Percentiles rank a stretch among this genome's conserved stretches.
Evolutionary conservation across 148 eudicot species (phyloP).

Genomic region (Bassia scoparia): DNA sequence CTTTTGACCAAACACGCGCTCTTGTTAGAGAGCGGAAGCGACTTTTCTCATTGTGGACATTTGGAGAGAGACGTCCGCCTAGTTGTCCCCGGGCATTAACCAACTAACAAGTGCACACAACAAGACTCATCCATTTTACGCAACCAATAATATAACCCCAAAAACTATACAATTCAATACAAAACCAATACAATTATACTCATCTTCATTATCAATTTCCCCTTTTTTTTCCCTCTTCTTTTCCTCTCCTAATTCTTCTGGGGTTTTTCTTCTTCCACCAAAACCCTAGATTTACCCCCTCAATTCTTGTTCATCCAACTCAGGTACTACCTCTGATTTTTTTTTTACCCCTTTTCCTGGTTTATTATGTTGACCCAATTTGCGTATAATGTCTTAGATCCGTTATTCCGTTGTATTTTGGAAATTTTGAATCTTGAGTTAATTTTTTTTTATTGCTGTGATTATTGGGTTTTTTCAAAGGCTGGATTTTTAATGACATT

Average conservation of each 20-base stretch:
- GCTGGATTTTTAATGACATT: background rate
- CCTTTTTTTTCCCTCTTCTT: background rate
- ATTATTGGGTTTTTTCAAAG: background rate
- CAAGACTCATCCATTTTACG: conserved; percentile 10
- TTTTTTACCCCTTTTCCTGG: background rate
- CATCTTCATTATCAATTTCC: background rate
- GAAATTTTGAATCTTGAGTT: conserved; percentile 14
- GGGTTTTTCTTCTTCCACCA: conserved; percentile 9
- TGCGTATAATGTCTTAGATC: conserved; percentile 21
- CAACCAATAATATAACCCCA: conserved; percentile 9
- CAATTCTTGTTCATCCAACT: background rate
- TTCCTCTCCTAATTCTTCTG: background rate
- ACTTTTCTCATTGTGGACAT: background rate
- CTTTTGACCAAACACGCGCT: too few relatives aligned
- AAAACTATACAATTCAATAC: too few relatives aligned
- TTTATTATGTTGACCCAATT: background rate
- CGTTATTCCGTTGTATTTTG: conserved; percentile 13
- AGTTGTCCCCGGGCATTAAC: conserved; percentile 22
- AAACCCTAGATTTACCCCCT: conserved; percentile 22
- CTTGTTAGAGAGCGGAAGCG: background rate
- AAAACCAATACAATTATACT: background rate
- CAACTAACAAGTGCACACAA: conserved; percentile 23
- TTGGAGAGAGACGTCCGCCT: background rate
- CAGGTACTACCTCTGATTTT: background rate
- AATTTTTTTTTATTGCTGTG: background rate